Conservation (phyloP, 495 filamentous ascomycete species). For the Thozetella sp. region DNA sequence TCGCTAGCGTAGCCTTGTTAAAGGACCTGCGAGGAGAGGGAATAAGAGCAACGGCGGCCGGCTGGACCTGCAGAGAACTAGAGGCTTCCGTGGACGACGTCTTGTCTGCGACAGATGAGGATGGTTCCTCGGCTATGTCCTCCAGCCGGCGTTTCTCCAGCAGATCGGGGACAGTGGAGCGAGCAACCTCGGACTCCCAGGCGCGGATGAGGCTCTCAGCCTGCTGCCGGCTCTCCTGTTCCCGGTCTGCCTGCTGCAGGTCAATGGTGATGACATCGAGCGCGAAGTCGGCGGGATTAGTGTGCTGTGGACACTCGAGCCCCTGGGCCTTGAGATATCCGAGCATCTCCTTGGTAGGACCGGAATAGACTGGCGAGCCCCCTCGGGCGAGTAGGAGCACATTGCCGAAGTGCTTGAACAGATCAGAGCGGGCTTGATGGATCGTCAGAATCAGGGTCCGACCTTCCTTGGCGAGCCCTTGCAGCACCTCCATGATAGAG, state of each 20-base stretch:
- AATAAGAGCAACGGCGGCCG: neutral
- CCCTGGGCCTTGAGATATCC: constrained; percentile 61
- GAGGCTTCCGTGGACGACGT: neutral
- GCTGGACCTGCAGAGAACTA: neutral
- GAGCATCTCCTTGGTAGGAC: constrained; percentile 65
- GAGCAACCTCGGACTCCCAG: constrained; percentile 30
- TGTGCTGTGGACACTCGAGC: constrained; percentile 62
- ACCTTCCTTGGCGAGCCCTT: constrained; percentile 69
- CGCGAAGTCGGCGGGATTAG: constrained; percentile 77
- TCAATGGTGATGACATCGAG: constrained; percentile 76
- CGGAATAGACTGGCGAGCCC: constrained; percentile 67
- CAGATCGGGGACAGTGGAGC: neutral
- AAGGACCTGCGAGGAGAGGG: constrained; percentile 9
- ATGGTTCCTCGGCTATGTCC: neutral
- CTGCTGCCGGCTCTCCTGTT: constrained; percentile 58
- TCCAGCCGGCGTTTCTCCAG: neutral
- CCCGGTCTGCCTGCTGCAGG: constrained; percentile 60
- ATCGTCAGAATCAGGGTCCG: constrained; percentile 74
- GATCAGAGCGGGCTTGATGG: constrained; percentile 73
- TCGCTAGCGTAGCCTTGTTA: constrained; percentile 46
- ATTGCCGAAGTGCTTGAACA: constrained; percentile 71
- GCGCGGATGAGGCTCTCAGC: constrained; percentile 58
- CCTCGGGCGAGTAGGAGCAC: constrained; percentile 71
- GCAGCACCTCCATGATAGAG: constrained; percentile 73
- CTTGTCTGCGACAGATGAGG: neutral